phyloP scores from a whole-genome alignment of 1,284 basidiomycete genomes.

The Chalciporus sp. region DNA sequence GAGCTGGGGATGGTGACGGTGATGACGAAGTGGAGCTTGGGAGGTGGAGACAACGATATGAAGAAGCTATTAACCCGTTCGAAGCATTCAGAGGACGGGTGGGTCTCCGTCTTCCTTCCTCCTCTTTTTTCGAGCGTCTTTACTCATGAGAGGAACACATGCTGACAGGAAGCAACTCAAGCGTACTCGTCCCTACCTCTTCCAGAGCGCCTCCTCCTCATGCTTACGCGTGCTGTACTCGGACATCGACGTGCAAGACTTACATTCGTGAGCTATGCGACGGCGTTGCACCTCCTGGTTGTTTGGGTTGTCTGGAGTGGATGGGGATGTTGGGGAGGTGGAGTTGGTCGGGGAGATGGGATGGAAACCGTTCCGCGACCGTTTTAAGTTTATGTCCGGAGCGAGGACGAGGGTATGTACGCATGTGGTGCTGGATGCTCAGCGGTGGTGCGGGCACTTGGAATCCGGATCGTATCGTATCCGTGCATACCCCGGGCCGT shows the following conservation, averaged over 20 bases:
- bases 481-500: not conserved
- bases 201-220: constrained; percentile 86
- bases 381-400: constrained; percentile 8
- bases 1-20: constrained; percentile 64
- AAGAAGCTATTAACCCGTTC: constrained; percentile 97
- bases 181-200: constrained; percentile 92
- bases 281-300: constrained; percentile 77
- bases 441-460: no score
- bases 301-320: constrained; percentile 75
- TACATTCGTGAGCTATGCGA: constrained; percentile 82
- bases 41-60: constrained; percentile 90
- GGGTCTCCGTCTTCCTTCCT: constrained; percentile 38
- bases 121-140: constrained; percentile 2
- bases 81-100: constrained; percentile 95
- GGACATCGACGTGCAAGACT: constrained; percentile 85
- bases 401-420: no score
- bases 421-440: not conserved
- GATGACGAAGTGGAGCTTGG: constrained; percentile 84
- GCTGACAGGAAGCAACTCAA: constrained; percentile 81
- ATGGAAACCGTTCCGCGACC: constrained; percentile 20
- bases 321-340: constrained; percentile 46
- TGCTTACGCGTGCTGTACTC: constrained; percentile 83
- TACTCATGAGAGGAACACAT: not conserved
- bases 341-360: not conserved
- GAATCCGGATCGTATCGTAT: not conserved